Conservation (phyloP, 108 stramenopile species). For the Pseudonitzschia delicatissima region DNA sequence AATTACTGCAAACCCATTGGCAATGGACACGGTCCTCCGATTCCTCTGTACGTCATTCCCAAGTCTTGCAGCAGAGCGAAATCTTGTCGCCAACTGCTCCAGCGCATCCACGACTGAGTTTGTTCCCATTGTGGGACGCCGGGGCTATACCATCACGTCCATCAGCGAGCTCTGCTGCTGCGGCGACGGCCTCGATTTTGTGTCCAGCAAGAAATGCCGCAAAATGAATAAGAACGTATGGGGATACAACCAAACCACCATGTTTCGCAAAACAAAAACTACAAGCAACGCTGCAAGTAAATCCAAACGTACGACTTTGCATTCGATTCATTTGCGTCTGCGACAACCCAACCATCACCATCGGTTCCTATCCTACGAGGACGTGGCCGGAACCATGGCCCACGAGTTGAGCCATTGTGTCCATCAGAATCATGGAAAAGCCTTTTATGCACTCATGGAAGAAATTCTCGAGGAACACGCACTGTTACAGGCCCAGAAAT, state of each 20-base stretch:
- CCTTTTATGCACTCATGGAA: conserved; percentile 81
- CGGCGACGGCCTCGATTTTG: conserved; percentile 51
- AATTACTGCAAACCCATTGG: neutral
- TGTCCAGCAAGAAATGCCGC: conserved; percentile 18
- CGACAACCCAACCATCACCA: conserved; percentile 43
- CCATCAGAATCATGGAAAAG: conserved; percentile 48
- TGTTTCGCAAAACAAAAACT: neutral
- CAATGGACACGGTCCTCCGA: neutral
- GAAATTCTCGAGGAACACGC: conserved; percentile 75
- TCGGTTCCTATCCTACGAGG: conserved; percentile 54
- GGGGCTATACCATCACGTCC: conserved; percentile 60
- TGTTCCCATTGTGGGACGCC: conserved; percentile 48
- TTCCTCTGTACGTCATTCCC: conserved; percentile 41
- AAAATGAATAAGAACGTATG: conserved; percentile 58
- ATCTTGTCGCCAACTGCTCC: conserved; percentile 41
- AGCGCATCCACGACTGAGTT: conserved; percentile 68
- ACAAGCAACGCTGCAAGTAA: neutral
- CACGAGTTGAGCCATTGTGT: conserved; percentile 80
- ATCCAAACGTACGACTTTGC: too few species aligned
- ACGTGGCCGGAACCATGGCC: conserved; percentile 77
- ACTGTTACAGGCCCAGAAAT: conserved; percentile 24
- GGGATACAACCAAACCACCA: conserved; percentile 72
- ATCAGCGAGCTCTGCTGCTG: conserved; percentile 86
- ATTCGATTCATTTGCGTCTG: conserved; percentile 73
- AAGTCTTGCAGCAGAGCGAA: conserved; percentile 38